Conservation (phyloP, 495 filamentous ascomycete genomes). For the Neurospora tetrasperma region DNA sequence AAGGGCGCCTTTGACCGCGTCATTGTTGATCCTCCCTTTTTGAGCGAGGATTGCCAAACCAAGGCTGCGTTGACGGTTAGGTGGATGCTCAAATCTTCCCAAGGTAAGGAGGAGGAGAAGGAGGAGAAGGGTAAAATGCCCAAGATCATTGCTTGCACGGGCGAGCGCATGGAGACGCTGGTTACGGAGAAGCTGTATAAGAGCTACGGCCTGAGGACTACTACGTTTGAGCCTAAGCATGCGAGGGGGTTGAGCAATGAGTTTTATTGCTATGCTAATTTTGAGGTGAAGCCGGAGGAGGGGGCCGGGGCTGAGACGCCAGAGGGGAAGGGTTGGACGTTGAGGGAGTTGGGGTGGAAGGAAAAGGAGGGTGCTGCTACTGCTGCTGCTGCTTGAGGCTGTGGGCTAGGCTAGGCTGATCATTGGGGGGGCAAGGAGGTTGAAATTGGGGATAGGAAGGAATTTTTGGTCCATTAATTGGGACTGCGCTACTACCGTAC, state of each 20-base stretch:
- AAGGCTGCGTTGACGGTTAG: conserved; percentile 68
- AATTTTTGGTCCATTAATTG: background rate
- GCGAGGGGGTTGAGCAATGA: conserved; percentile 63
- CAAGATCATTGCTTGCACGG: conserved; percentile 57
- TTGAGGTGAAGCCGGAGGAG: conserved; percentile 38
- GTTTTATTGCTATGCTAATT: conserved; percentile 70
- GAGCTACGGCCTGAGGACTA: conserved; percentile 40
- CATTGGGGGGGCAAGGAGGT: background rate
- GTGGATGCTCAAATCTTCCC: conserved; percentile 38
- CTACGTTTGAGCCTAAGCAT: conserved; percentile 53
- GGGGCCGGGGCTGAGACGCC: background rate
- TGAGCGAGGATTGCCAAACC: conserved; percentile 71
- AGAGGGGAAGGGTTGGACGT: background rate
- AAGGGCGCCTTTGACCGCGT: conserved; percentile 57
- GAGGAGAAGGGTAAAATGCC: background rate
- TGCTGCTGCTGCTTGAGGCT: background rate
- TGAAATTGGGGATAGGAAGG: background rate
- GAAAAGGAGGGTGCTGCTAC: background rate
- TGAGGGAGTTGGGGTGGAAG: background rate
- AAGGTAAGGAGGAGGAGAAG: too few species aligned
- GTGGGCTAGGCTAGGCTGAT: background rate
- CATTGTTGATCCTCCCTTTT: conserved; percentile 67
- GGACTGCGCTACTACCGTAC: background rate
- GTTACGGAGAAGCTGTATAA: conserved; percentile 40
- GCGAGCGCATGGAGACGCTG: conserved; percentile 53